Percentiles rank a stretch among this genome's conserved stretches.
phyloP scores from a whole-genome alignment of 768 basidiomycete genomes.

The Rhodotorula diobovata region DNA sequence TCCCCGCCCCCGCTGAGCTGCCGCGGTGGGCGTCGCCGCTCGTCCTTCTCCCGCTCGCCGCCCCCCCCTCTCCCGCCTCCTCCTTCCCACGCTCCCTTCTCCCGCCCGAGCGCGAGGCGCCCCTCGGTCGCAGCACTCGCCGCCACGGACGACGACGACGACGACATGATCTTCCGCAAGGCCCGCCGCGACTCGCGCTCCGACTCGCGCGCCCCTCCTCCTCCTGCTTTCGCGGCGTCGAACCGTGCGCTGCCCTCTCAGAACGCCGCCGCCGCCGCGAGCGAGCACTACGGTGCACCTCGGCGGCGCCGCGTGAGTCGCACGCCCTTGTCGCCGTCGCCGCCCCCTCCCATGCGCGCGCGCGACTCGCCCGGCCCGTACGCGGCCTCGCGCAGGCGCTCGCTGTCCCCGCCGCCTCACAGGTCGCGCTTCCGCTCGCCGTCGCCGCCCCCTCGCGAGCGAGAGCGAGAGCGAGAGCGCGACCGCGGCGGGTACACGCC shows the following conservation, averaged over 20 bases:
- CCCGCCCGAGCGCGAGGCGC: neutral
- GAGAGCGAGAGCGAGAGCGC: neutral
- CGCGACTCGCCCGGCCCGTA: neutral
- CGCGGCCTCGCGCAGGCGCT: neutral
- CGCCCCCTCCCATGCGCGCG: neutral
- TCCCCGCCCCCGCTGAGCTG: neutral
- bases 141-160: constrained; percentile 4
- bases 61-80: neutral
- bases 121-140: neutral
- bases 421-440: neutral
- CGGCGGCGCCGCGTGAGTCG: neutral
- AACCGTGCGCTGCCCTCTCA: neutral
- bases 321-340: constrained; percentile 2
- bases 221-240: no score
- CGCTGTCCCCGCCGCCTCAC: neutral
- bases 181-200: neutral
- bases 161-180: constrained; percentile 21
- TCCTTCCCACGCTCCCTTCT: constrained; percentile 23
- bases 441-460: constrained; percentile 2
- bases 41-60: constrained; percentile 6
- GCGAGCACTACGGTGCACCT: neutral
- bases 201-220: neutral
- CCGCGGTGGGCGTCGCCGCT: neutral
- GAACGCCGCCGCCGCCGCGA: neutral
- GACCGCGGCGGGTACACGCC: neutral